phyloP scores from a whole-genome alignment of 352 stramenopile species.

The Globisporangium camurandrum region DNA sequence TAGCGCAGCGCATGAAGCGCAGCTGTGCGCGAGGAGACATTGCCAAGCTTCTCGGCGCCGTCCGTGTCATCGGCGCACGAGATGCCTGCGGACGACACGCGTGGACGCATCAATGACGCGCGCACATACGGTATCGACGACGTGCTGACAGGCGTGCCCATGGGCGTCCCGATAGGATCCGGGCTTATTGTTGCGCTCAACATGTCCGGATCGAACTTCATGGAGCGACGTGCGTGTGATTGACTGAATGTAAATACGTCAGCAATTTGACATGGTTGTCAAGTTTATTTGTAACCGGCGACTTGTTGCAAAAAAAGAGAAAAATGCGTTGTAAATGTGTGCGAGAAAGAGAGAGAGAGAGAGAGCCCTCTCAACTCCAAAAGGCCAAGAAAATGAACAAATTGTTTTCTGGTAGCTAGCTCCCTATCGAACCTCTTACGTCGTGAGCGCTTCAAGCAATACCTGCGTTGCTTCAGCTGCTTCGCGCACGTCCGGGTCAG shows the following conservation, averaged over 20 bases:
- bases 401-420: no score
- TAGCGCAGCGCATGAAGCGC: conserved; percentile 12
- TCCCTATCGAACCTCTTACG: neutral
- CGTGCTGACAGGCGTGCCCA: neutral
- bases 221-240: no score
- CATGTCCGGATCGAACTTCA: no score
- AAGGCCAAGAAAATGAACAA: no score
- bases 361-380: no score
- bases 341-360: neutral
- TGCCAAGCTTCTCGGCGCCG: conserved; percentile 9
- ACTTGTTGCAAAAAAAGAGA: no score
- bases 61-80: conserved; percentile 8
- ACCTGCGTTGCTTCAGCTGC: conserved; percentile 46
- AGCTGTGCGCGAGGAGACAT: conserved; percentile 3
- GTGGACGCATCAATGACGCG: neutral
- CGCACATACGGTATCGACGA: conserved; percentile 7
- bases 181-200: no score
- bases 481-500: conserved; percentile 70
- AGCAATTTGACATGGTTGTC: no score
- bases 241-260: no score
- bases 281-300: no score
- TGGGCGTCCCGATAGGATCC: no score
- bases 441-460: conserved; percentile 28
- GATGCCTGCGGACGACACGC: neutral
- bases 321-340: no score